phyloP scores from a whole-genome alignment of 805 yeast species.

The Ogataea pini region DNA sequence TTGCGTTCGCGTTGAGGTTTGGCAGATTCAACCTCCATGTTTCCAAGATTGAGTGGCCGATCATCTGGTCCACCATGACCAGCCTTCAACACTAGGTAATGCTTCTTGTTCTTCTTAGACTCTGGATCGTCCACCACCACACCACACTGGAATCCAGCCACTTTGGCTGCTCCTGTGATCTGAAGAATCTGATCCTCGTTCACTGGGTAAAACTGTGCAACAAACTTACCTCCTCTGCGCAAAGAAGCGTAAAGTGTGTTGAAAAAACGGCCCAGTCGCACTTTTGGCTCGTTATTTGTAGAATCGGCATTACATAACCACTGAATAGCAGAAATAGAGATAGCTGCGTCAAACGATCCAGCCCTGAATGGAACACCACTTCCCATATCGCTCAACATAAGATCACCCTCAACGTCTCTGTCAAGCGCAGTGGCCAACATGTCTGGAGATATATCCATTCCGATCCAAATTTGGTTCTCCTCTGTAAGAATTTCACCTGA shows the following conservation, averaged over 20 bases:
- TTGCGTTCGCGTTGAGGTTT: slow-evolving; percentile 37
- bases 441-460: slow-evolving; percentile 93
- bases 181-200: slow-evolving; percentile 82
- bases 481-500: slow-evolving; percentile 92
- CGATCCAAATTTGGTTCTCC: slow-evolving; percentile 93
- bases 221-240: slow-evolving; percentile 94
- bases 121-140: slow-evolving; percentile 92
- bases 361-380: slow-evolving; percentile 93
- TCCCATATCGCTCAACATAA: slow-evolving; percentile 91
- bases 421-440: slow-evolving; percentile 95
- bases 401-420: slow-evolving; percentile 90
- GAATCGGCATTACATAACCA: slow-evolving; percentile 98
- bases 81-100: slow-evolving; percentile 85
- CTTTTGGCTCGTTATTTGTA: slow-evolving; percentile 76
- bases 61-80: slow-evolving; percentile 79
- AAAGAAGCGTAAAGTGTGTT: slow-evolving; percentile 83
- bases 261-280: slow-evolving; percentile 78
- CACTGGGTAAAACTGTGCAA: slow-evolving; percentile 94
- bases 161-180: slow-evolving; percentile 82
- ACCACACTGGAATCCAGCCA: slow-evolving; percentile 96
- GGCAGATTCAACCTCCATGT: slow-evolving; percentile 78
- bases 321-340: slow-evolving; percentile 91
- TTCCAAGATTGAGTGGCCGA: slow-evolving; percentile 70
- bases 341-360: slow-evolving; percentile 95
- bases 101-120: slow-evolving; percentile 85